phyloP scores from a whole-genome alignment of 2,329 filamentous ascomycete genomes.

The Beauveria bassiana region DNA sequence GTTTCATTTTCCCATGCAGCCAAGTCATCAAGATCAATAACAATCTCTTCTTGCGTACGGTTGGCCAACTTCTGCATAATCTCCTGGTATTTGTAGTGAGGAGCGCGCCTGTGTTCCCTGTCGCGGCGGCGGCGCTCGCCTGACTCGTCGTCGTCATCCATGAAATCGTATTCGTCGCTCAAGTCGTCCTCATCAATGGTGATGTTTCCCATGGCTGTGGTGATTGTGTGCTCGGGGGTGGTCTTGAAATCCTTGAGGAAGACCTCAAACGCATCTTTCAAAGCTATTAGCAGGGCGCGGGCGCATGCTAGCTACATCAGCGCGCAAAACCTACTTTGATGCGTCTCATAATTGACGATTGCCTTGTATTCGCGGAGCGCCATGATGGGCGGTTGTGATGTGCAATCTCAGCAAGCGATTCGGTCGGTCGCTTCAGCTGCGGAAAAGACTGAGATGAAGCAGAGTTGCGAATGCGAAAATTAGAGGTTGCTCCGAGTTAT shows the following conservation, averaged over 20 bases:
- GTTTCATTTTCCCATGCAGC: conserved; percentile 68
- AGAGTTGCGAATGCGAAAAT: conserved; percentile 1
- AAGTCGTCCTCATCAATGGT: conserved; percentile 80
- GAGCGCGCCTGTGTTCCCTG: conserved; percentile 41
- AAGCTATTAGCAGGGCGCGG: conserved; percentile 20
- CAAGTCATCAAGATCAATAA: conserved; percentile 86
- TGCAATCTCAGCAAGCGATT: conserved; percentile 11
- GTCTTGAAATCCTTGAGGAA: conserved; percentile 88
- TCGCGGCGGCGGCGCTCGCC: conserved; percentile 42
- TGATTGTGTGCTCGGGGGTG: conserved; percentile 60
- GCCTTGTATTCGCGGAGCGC: conserved; percentile 74
- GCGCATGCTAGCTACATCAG: background rate
- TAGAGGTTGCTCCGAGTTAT: conserved; percentile 4
- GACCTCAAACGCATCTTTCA: conserved; percentile 69
- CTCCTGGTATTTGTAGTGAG: conserved; percentile 80
- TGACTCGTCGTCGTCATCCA: conserved; percentile 69
- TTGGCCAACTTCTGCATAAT: conserved; percentile 83
- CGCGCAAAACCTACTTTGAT: conserved; percentile 56
- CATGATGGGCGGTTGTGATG: conserved; percentile 46
- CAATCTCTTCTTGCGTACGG: conserved; percentile 65
- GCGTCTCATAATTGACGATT: conserved; percentile 79
- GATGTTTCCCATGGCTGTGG: conserved; percentile 75
- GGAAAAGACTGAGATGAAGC: background rate
- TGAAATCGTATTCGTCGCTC: conserved; percentile 87
- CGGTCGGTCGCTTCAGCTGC: conserved; percentile 1